Evolutionary conservation across 371 early-diverging fungal species (phyloP).

Genomic region (Blastocladiella emersonii): DNA sequence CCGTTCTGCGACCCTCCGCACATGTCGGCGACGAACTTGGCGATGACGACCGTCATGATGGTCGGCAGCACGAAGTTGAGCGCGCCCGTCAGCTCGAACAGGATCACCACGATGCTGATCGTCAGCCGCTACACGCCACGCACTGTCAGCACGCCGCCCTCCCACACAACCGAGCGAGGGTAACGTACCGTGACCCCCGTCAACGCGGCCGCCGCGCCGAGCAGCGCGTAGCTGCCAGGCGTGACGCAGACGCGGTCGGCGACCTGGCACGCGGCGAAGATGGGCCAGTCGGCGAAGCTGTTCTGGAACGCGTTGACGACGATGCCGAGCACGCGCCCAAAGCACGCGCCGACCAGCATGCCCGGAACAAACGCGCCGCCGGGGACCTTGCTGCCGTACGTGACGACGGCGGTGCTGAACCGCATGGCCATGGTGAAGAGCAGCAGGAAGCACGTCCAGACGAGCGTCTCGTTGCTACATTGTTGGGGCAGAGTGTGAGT

Average conservation of each 20-base stretch:
- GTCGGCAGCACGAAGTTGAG: constrained; percentile 81
- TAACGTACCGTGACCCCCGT: constrained; percentile 58
- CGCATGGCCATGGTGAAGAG: constrained; percentile 52
- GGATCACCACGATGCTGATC: constrained; percentile 62
- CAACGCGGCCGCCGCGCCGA: constrained; percentile 85
- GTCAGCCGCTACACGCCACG: neutral
- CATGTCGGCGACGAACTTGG: constrained; percentile 73
- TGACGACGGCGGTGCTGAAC: constrained; percentile 45
- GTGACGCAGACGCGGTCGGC: constrained; percentile 46
- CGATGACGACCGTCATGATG: constrained; percentile 79
- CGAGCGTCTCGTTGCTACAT: constrained; percentile 23
- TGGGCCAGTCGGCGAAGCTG: neutral
- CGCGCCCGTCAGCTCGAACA: constrained; percentile 94
- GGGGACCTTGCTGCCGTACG: constrained; percentile 55
- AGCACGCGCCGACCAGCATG: constrained; percentile 79
- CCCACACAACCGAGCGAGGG: neutral
- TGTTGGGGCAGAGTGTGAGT: constrained; percentile 5
- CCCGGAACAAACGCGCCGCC: constrained; percentile 86
- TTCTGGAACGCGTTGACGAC: constrained; percentile 49
- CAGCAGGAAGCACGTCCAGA: constrained; percentile 32
- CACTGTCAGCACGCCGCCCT: no score
- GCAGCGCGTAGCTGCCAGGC: constrained; percentile 88
- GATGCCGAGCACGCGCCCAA: constrained; percentile 81
- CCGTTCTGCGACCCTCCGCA: constrained; percentile 52
- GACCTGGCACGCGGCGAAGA: neutral